phyloP scores from a whole-genome alignment of 208 protist genomes.

The Wallacemonas sp. region DNA sequence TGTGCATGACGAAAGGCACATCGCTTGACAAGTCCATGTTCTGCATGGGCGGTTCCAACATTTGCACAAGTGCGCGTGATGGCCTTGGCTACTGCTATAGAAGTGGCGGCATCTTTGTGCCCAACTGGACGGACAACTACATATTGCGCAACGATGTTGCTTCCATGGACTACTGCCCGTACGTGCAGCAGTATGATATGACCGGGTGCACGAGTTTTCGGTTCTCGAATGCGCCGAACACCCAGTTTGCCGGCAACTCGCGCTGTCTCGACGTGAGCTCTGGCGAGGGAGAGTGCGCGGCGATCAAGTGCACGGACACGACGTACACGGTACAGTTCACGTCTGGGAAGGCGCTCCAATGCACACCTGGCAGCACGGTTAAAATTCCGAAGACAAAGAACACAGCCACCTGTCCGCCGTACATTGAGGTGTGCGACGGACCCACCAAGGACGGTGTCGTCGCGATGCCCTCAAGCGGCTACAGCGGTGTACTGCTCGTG shows the following conservation, averaged over 20 bases:
- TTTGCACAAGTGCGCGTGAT: slow-evolving; percentile 28
- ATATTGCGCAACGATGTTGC: slow-evolving; percentile 37
- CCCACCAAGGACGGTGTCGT: slow-evolving; percentile 1
- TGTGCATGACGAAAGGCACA: slow-evolving; percentile 19
- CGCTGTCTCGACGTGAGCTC: slow-evolving; percentile 11
- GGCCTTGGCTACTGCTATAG: slow-evolving; percentile 40
- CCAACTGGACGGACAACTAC: slow-evolving; percentile 23
- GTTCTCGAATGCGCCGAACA: slow-evolving; percentile 15
- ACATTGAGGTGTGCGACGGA: slow-evolving; percentile 40
- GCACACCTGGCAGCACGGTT: slow-evolving; percentile 12
- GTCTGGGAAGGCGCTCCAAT: not conserved
- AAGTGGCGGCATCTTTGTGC: not conserved
- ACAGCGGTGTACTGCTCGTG: not conserved
- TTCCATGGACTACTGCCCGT: slow-evolving; percentile 54
- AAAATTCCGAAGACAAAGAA: slow-evolving; percentile 16
- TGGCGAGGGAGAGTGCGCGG: slow-evolving; percentile 18
- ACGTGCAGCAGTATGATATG: slow-evolving; percentile 21
- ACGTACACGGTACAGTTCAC: slow-evolving; percentile 18
- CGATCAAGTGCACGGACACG: slow-evolving; percentile 19
- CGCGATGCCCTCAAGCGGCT: slow-evolving; percentile 19
- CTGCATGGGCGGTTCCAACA: slow-evolving; percentile 6
- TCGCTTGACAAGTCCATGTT: slow-evolving; percentile 31
- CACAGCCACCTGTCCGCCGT: slow-evolving; percentile 36
- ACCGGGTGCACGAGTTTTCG: slow-evolving; percentile 18
- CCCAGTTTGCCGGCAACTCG: slow-evolving; percentile 11